Percentiles rank a stretch among this genome's conserved stretches.
Conservation (phyloP, 176 grass and related monocot species). For the Dactylis glomerata region DNA sequence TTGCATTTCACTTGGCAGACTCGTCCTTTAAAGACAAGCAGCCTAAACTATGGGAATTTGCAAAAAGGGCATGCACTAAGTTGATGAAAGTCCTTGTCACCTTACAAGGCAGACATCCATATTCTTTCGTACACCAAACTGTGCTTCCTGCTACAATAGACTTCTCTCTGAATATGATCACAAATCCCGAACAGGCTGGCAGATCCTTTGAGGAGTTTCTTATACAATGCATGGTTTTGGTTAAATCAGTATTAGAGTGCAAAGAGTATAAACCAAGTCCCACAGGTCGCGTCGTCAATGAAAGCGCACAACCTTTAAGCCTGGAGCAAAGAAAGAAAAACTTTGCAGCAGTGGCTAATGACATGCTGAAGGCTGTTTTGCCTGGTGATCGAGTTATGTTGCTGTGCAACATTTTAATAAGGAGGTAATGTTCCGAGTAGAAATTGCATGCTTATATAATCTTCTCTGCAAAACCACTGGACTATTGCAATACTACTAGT, state of each 20-base stretch:
- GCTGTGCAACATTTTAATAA: conserved; percentile 93
- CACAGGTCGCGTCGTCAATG: conserved; percentile 77
- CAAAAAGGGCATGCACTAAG: conserved; percentile 86
- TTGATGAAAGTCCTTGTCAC: conserved; percentile 83
- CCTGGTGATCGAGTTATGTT: conserved; percentile 73
- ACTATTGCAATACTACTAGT: neutral
- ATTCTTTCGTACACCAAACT: conserved; percentile 78
- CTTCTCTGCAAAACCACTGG: neutral
- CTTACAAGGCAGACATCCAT: conserved; percentile 83
- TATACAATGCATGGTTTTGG: conserved; percentile 94
- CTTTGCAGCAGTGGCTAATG: conserved; percentile 58
- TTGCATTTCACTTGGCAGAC: conserved; percentile 50
- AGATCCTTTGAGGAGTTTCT: conserved; percentile 84
- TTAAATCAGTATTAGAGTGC: conserved; percentile 87
- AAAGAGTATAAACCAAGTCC: conserved; percentile 83
- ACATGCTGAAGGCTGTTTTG: conserved; percentile 77
- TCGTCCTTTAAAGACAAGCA: conserved; percentile 76
- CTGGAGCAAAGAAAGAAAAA: conserved; percentile 87
- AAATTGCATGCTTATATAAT: neutral
- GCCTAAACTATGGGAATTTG: conserved; percentile 74
- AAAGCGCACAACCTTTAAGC: conserved; percentile 51
- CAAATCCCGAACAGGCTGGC: conserved; percentile 68
- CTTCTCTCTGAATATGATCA: conserved; percentile 89
- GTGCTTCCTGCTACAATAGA: conserved; percentile 69
- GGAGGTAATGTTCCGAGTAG: conserved; percentile 51